phyloP scores from a whole-genome alignment of 208 protist genomes.

The Phytomonas francai region DNA sequence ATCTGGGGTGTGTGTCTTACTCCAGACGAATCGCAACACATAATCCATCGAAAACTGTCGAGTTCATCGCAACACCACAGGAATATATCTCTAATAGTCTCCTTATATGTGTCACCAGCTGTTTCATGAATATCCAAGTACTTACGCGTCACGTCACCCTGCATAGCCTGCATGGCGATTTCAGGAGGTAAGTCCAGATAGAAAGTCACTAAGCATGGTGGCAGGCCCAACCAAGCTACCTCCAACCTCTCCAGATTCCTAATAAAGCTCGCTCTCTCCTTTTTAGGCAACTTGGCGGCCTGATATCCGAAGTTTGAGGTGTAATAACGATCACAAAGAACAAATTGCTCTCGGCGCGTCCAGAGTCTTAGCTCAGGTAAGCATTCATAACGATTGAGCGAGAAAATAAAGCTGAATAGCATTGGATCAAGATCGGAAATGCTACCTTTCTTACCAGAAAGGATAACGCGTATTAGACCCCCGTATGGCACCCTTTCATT shows the following conservation, averaged over 20 bases:
- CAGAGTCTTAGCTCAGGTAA: constrained; percentile 54
- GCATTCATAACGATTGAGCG: constrained; percentile 80
- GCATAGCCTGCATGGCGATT: constrained; percentile 63
- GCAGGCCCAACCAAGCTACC: constrained; percentile 69
- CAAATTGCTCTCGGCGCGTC: constrained; percentile 40
- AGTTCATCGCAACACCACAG: constrained; percentile 76
- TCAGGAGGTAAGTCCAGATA: constrained; percentile 82
- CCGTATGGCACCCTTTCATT: constrained; percentile 73
- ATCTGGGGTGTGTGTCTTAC: constrained; percentile 35
- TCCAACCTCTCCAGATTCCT: constrained; percentile 55
- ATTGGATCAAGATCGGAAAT: constrained; percentile 66
- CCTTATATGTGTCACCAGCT: constrained; percentile 66
- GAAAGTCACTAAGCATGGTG: constrained; percentile 51
- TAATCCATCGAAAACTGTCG: constrained; percentile 42
- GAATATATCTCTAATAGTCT: constrained; percentile 63
- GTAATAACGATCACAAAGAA: constrained; percentile 88
- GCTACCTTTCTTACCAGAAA: constrained; percentile 73
- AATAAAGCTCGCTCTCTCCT: constrained; percentile 58
- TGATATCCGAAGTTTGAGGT: constrained; percentile 90
- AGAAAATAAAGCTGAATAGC: constrained; percentile 88
- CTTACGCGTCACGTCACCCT: constrained; percentile 49
- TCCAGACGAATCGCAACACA: constrained; percentile 33
- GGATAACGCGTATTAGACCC: constrained; percentile 62
- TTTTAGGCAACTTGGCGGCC: constrained; percentile 66
- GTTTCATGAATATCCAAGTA: constrained; percentile 89